phyloP scores from a whole-genome alignment of 1,284 basidiomycete species.

The Boletus semigastroideus region DNA sequence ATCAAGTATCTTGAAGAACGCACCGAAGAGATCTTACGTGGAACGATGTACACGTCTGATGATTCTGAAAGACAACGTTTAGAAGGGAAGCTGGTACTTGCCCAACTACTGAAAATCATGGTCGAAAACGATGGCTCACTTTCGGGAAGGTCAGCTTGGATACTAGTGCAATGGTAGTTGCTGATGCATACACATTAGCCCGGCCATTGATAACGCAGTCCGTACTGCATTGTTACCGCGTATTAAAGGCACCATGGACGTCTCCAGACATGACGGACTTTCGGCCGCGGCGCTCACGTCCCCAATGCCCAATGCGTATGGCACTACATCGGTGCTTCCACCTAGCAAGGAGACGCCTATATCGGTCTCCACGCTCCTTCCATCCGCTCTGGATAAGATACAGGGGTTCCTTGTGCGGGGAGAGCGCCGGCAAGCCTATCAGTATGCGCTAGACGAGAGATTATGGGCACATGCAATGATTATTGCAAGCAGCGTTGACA shows the following conservation, averaged over 20 bases:
- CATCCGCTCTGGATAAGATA: slow-evolving; percentile 74
- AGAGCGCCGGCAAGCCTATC: slow-evolving; percentile 84
- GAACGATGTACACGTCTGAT: slow-evolving; percentile 68
- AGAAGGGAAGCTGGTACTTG: slow-evolving; percentile 77
- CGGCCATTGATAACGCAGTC: slow-evolving; percentile 67
- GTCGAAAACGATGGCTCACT: slow-evolving; percentile 86
- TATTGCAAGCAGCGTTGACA: slow-evolving; percentile 91
- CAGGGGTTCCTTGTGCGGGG: slow-evolving; percentile 80
- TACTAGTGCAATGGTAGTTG: slow-evolving; percentile 4
- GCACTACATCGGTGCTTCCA: slow-evolving; percentile 18
- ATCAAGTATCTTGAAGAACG: slow-evolving; percentile 75
- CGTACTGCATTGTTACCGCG: slow-evolving; percentile 65
- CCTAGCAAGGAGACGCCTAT: slow-evolving; percentile 42
- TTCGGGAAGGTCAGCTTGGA: slow-evolving; percentile 64
- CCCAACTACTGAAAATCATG: slow-evolving; percentile 75
- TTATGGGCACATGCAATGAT: slow-evolving; percentile 97
- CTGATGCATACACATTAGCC: slow-evolving; percentile 43
- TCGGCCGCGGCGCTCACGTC: slow-evolving; percentile 18
- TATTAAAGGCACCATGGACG: slow-evolving; percentile 32
- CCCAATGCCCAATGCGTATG: slow-evolving; percentile 20
- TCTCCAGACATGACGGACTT: slow-evolving; percentile 23
- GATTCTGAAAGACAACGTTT: slow-evolving; percentile 58
- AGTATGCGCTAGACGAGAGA: slow-evolving; percentile 83
- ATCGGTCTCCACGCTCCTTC: slow-evolving; percentile 50
- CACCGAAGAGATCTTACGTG: slow-evolving; percentile 73